Evolutionary conservation across 2,329 filamentous ascomycete species (phyloP), one percentile per base, ranked within the genome.

Genomic region (Phoma herbarum): DNA sequence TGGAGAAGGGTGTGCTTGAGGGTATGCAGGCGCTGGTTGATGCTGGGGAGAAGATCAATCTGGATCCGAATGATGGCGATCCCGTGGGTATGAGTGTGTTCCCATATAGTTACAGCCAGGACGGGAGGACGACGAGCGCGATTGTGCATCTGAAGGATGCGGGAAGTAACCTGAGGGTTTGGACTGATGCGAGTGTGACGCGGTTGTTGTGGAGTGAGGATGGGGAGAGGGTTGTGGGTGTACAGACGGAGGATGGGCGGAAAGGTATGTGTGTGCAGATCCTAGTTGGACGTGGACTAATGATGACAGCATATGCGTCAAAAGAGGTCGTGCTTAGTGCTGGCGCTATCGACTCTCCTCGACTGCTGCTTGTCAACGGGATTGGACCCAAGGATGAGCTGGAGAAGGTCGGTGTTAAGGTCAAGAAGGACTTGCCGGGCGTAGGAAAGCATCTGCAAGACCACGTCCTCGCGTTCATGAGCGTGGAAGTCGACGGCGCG

Each of bases 1-100:
- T 86, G 4, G 84, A 85, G n/a, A 83, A 83, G 4, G 87, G 87
- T 20, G 84, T 84, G 3, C 72, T 83, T 42, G 75, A 83, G 39
- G 67, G 85, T 10, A 76, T 86, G 53, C 79, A 86, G 50, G 87
- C 85, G 0, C 81, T 87, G 71, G 72, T 82, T n/a, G 82, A 80
- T 2, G 78, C 81, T 59, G 86, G 85, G 50, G 75, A 88, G 10
- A 81, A 81, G 1, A 69, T 86, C 3, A 82, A 85, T 52, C 77
- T 81, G n/a, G 86, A 88, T 85, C 68, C 81, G 76, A 49, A 84
- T 77, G 62, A 65, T 31, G 71, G 74, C 11, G 49, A 76, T 60
- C 72, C 73, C 4, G 54, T 73, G 9, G 75, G 72, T 1, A 51
- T 74, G 12, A 67, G 64, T 22, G 59, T 75, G 7, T 74, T 71